Evolutionary conservation across 2,329 filamentous ascomycete species (phyloP).

Genomic region (Rutstroemia sp.): DNA sequence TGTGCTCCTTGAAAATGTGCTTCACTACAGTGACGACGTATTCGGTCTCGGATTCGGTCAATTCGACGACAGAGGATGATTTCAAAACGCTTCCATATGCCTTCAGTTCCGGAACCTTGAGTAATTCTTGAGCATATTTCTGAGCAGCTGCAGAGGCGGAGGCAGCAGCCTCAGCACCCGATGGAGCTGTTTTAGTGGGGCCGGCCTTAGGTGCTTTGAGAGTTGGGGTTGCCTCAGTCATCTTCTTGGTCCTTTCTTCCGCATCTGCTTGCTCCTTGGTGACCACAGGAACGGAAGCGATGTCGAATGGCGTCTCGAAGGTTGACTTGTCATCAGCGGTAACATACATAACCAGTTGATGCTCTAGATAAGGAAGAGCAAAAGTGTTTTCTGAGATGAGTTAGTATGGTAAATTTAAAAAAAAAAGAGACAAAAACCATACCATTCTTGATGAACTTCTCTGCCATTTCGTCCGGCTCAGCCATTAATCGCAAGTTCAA

Average conservation of each 20-base stretch:
- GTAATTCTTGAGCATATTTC: slow-evolving; percentile 80
- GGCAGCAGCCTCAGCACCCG: slow-evolving; percentile 66
- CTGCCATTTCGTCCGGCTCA: slow-evolving; percentile 72
- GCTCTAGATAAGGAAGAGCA: slow-evolving; percentile 88
- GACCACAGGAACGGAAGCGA: slow-evolving; percentile 84
- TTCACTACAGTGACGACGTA: slow-evolving; percentile 93
- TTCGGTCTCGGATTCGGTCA: slow-evolving; percentile 95
- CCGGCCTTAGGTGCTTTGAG: slow-evolving; percentile 86
- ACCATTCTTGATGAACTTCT: slow-evolving; percentile 90
- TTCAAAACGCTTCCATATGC: slow-evolving; percentile 88
- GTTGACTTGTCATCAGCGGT: slow-evolving; percentile 83
- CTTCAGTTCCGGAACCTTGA: slow-evolving; percentile 84
- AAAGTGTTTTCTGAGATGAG: slow-evolving; percentile 73
- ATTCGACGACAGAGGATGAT: slow-evolving; percentile 76
- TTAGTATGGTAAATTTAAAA: slow-evolving; percentile 11
- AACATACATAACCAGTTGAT: slow-evolving; percentile 96
- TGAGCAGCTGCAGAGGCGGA: slow-evolving; percentile 74
- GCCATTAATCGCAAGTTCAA: slow-evolving; percentile 88
- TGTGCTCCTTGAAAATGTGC: slow-evolving; percentile 95
- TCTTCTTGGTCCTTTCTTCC: slow-evolving; percentile 94
- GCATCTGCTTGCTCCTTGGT: slow-evolving; percentile 93
- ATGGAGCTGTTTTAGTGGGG: slow-evolving; percentile 61
- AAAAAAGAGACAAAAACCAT: slow-evolving; percentile 25
- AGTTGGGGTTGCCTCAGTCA: slow-evolving; percentile 84
- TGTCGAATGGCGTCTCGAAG: slow-evolving; percentile 81